A percentile compares a stretch with the other conserved stretches of the same genome.
phyloP scores from a whole-genome alignment of 768 basidiomycete species.

The Panaeolus cyanescens region DNA sequence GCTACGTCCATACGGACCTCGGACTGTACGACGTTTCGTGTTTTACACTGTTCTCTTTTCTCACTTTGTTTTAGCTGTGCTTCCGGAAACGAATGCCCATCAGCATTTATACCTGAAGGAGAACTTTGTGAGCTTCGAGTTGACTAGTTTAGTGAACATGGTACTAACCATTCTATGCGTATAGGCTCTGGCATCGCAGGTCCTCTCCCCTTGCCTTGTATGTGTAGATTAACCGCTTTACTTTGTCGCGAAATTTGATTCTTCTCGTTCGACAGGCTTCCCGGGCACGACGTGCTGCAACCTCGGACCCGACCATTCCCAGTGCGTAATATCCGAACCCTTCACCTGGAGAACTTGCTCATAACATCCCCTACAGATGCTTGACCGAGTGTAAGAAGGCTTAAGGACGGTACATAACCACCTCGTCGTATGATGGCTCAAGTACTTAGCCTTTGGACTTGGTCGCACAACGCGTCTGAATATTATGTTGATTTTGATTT shows the following conservation, averaged over 20 bases:
- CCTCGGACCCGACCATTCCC: background rate
- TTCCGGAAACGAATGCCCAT: background rate
- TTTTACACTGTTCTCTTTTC: background rate
- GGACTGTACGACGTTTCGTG: background rate
- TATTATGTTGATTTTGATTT: background rate
- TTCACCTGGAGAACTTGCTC: background rate
- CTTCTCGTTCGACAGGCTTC: background rate
- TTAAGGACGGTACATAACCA: background rate
- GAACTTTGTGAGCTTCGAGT: background rate
- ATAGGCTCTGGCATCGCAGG: background rate
- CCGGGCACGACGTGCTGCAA: background rate
- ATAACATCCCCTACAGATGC: background rate
- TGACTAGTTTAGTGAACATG: background rate
- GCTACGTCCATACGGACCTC: background rate
- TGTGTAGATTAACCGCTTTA: background rate
- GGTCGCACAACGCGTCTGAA: background rate
- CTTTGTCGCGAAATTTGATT: background rate
- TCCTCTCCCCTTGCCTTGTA: background rate
- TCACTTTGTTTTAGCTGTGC: background rate
- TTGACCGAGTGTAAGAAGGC: background rate
- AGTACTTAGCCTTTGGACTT: too few species aligned
- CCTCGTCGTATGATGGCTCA: background rate
- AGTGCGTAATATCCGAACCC: background rate
- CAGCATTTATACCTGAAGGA: background rate
- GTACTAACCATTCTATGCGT: too few species aligned